These are phyloP conservation scores for Pseudoscleropodium purum DNA, from an alignment of 225 moss, liverwort and hornwort genomes.

Conservation along the genomic window DNA sequence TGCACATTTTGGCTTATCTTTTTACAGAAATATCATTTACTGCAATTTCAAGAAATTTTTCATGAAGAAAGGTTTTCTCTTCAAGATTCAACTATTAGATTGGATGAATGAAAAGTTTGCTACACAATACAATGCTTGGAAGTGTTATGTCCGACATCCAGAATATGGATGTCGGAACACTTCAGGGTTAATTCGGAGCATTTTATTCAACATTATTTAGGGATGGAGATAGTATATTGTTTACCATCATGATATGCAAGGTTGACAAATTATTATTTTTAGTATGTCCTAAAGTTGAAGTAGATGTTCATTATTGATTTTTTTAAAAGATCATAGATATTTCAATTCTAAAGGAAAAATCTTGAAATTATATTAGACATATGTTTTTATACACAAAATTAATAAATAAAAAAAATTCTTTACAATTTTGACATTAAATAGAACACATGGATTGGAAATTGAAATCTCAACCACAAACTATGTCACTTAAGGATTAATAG, in stretches of 20 bases:
- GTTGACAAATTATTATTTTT: no score
- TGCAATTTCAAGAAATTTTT: no score
- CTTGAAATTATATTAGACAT: neutral
- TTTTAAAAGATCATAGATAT: neutral
- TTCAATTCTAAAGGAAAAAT: neutral
- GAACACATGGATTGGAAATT: neutral
- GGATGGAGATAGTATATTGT: neutral
- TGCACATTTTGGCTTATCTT: no score
- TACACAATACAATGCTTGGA: no score
- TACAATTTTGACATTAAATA: neutral
- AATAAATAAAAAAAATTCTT: neutral
- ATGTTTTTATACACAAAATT: neutral
- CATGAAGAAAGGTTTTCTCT: no score
- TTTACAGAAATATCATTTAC: no score
- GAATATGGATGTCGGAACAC: no score
- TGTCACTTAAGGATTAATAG: rapidly evolving
- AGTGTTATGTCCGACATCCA: no score
- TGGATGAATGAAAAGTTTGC: no score
- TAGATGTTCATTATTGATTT: neutral
- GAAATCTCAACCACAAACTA: neutral
- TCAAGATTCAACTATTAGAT: no score
- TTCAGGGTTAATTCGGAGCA: no score
- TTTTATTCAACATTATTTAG: no score
- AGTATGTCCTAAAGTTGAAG: neutral
- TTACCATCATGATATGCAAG: neutral